Percentiles rank a stretch among this genome's conserved stretches.
These are phyloP conservation scores for Spatholobus suberectus DNA, from an alignment of 306 rosid species.

Conservation along the genomic window DNA sequence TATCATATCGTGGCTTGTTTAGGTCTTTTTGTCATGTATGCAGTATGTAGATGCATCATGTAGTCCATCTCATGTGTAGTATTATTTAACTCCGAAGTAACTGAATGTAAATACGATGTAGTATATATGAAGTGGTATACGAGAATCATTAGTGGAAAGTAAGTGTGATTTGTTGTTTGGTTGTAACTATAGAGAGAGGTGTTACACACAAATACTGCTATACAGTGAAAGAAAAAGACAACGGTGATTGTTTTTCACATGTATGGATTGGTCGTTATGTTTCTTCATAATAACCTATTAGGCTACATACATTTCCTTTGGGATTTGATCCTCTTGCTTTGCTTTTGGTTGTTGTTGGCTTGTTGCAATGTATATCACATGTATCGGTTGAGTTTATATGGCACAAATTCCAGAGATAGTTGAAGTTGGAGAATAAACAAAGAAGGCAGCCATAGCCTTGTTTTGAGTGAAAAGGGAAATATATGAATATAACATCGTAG, in stretches of 20 bases:
- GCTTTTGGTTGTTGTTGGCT: not conserved
- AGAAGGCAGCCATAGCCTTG: not conserved
- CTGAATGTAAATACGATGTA: not conserved
- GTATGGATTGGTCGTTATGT: not conserved
- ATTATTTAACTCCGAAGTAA: not conserved
- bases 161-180: not conserved
- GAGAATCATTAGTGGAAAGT: not conserved
- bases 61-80: not conserved
- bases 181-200: not conserved
- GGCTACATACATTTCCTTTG: not conserved
- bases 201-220: not conserved
- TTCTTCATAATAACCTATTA: not conserved
- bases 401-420: not conserved
- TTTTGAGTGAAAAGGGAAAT: not conserved
- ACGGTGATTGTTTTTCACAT: not conserved
- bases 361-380: not conserved
- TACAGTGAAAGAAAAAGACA: not conserved
- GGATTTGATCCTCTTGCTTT: slow-evolving; percentile 9
- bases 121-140: not conserved
- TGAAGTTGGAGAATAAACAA: slow-evolving; percentile 10
- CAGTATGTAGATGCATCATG: slow-evolving; percentile 7
- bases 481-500: not conserved
- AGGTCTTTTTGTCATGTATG: not conserved
- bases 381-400: not conserved
- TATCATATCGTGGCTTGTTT: not conserved